Conservation (phyloP, 768 basidiomycete species). For the Suillus sp. region DNA sequence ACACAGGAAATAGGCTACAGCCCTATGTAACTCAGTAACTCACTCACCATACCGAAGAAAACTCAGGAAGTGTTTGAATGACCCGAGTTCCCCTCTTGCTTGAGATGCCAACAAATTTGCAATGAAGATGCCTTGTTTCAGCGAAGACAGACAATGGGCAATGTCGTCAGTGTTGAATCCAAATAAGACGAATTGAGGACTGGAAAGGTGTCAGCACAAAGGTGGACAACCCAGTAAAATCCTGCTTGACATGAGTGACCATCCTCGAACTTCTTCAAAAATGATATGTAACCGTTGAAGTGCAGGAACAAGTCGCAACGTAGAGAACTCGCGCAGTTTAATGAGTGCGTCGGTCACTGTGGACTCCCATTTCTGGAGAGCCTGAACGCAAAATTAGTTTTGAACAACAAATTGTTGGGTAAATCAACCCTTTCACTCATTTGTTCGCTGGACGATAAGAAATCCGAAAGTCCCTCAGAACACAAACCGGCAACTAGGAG, state of each 20-base stretch:
- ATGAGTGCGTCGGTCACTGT: constrained; percentile 69
- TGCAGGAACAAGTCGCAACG: constrained; percentile 70
- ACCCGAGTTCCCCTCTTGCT: constrained; percentile 65
- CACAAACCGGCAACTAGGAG: constrained; percentile 71
- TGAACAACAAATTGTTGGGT: constrained; percentile 13
- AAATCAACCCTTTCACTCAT: constrained; percentile 76
- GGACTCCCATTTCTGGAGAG: constrained; percentile 81
- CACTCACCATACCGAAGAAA: constrained; percentile 75
- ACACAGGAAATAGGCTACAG: constrained; percentile 20
- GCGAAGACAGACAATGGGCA: constrained; percentile 51
- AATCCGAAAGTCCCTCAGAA: constrained; percentile 73
- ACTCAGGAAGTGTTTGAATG: constrained; percentile 77
- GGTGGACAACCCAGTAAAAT: constrained; percentile 17
- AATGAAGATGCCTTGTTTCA: constrained; percentile 59
- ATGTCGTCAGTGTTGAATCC: constrained; percentile 54
- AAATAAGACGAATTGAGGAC: constrained; percentile 60
- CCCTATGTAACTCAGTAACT: constrained; percentile 14
- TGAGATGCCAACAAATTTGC: constrained; percentile 68
- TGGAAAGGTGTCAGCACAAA: constrained; percentile 31
- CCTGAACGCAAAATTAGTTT: constrained; percentile 46
- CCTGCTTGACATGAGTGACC: constrained; percentile 65
- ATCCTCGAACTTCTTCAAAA: constrained; percentile 77
- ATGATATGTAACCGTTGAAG: constrained; percentile 77
- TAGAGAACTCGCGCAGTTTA: constrained; percentile 73
- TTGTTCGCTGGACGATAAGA: constrained; percentile 75